phyloP scores from a whole-genome alignment of 257 asterid genomes.

The Parsonsia alboflavescens region DNA sequence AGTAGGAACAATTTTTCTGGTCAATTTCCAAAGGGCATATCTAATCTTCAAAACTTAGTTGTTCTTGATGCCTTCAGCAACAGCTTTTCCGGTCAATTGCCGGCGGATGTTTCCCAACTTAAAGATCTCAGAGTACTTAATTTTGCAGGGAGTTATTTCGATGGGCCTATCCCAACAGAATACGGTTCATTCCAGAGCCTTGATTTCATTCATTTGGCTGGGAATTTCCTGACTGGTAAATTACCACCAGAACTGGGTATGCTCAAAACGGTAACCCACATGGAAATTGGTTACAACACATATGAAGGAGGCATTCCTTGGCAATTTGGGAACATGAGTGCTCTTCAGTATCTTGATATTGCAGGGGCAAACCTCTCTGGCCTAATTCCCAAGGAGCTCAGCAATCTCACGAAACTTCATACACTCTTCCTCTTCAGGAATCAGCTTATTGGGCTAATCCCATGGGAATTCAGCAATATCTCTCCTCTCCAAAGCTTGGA shows the following conservation, averaged over 20 bases:
- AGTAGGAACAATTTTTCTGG: slow-evolving; percentile 94
- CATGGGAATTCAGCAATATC: slow-evolving; percentile 58
- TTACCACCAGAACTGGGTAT: slow-evolving; percentile 72
- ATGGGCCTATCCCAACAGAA: slow-evolving; percentile 73
- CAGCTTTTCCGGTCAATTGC: slow-evolving; percentile 82
- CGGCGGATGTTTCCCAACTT: slow-evolving; percentile 50
- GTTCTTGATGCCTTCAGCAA: slow-evolving; percentile 96
- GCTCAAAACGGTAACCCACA: slow-evolving; percentile 55
- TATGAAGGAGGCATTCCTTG: slow-evolving; percentile 78
- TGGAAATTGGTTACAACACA: slow-evolving; percentile 92
- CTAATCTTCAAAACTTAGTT: slow-evolving; percentile 40
- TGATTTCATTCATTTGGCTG: slow-evolving; percentile 82
- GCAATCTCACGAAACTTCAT: slow-evolving; percentile 70
- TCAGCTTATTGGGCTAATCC: slow-evolving; percentile 52
- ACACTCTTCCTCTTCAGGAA: slow-evolving; percentile 88
- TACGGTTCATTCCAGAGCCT: slow-evolving; percentile 63
- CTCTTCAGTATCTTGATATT: slow-evolving; percentile 76
- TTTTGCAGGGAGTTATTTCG: slow-evolving; percentile 97
- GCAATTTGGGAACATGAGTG: slow-evolving; percentile 81
- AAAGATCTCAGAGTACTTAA: slow-evolving; percentile 54
- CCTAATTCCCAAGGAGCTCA: slow-evolving; percentile 48
- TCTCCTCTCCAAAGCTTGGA: slow-evolving; percentile 72
- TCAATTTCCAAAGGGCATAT: slow-evolving; percentile 70
- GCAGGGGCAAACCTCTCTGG: slow-evolving; percentile 91
- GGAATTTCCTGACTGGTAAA: slow-evolving; percentile 61